Evolutionary conservation across 345 rosid species (phyloP).

Genomic region (Limnanthes douglasii): DNA sequence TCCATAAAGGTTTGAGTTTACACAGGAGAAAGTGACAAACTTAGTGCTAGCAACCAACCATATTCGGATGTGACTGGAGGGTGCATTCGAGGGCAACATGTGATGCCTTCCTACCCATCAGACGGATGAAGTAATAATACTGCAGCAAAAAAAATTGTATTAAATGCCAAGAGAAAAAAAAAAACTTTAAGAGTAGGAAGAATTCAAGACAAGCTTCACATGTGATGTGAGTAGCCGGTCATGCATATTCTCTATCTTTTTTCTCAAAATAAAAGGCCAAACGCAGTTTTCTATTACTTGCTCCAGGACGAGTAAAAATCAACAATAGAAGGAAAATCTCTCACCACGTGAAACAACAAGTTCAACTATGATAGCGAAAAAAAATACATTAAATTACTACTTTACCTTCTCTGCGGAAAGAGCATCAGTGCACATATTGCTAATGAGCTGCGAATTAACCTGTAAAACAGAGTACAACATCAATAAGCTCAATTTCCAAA

Average conservation of each 20-base stretch:
- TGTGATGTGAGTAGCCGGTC: not conserved
- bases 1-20: too few species aligned
- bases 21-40: too few species aligned
- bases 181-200: too few species aligned
- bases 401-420: slow-evolving; percentile 95
- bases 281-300: too few species aligned
- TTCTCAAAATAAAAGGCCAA: too few species aligned
- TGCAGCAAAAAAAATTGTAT: slow-evolving; percentile 16
- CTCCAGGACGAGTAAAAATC: too few species aligned
- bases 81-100: slow-evolving; percentile 98
- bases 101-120: slow-evolving; percentile 95
- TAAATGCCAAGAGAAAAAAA: slow-evolving; percentile 1
- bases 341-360: too few species aligned
- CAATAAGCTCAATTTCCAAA: slow-evolving; percentile 1
- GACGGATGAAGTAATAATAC: slow-evolving; percentile 96
- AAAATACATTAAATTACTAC: too few species aligned
- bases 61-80: slow-evolving; percentile 94
- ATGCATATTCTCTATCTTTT: not conserved
- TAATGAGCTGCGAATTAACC: slow-evolving; percentile 98
- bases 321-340: too few species aligned
- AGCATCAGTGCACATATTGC: slow-evolving; percentile 96
- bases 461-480: slow-evolving; percentile 14
- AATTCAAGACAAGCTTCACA: not conserved
- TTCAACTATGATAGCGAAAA: too few species aligned
- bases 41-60: slow-evolving; percentile 62